Base-by-base conservation (phyloP, 306 rosid genomes). In the Vigna nakashimae region DNA sequence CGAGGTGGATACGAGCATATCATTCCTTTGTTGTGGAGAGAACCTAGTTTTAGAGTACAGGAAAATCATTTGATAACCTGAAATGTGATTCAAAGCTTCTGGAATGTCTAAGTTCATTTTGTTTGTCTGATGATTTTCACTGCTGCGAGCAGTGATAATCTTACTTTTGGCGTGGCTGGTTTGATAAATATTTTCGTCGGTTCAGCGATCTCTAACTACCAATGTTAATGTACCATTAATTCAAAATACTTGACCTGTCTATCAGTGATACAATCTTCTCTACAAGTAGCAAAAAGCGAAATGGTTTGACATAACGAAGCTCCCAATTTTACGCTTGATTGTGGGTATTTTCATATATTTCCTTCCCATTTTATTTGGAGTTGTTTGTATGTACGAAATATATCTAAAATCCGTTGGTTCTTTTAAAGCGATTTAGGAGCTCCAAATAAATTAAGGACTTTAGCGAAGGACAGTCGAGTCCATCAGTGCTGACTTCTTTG, bases 21-120 rank as follows among this genome's bases (percentile, higher is more conserved):
- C 28, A 7, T 45, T 74, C 67, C 69, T 67, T 65, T 80, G 18
- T 50, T 1, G 1, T 24, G 75, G 49, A 60, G 66, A 74, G 62
- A 64, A 62, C 63, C 71, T 18, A 18, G 20, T 18, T 18, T 18
- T 18, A 18, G 20, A 18, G 20, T 18, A 18, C 0, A 0, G 16
- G 51, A 75, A 7, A 59, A 48, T 12, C 16, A 32, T 22, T 26
- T 64, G 66, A 45, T 48, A 46, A 46, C 65, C 49, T 36, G 46
- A 55, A 64, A 38, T 55, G 64, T 38, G 20, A 30, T 49, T n/a
- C 6, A 18, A 16, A 43, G 42, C 43, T 65, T 69, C 36, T 51
- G 42, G 55, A 58, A 58, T 69, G 43, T 49, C 24, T 49, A 15
- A 62, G 45, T 49, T 62, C 66, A 56, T 71, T 65, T 70, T 79